A percentile compares a stretch with the other conserved stretches of the same genome.
Conservation (phyloP, 768 basidiomycete genomes). For the Lactifluus echinatus region DNA sequence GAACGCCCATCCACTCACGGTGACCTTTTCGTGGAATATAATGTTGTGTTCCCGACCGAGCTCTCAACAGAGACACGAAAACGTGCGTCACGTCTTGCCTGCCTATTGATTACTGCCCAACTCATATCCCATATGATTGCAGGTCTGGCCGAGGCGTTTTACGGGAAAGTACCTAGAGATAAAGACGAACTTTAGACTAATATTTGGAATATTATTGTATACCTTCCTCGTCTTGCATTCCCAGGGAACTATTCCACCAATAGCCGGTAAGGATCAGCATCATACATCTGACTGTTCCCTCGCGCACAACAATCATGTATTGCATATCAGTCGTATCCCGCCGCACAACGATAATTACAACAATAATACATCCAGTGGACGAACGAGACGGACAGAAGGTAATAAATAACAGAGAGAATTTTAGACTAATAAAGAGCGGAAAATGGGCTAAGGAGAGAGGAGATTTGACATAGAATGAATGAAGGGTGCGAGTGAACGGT, state of each 20-base stretch:
- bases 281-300: background rate
- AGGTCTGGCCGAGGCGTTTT: conserved; percentile 21
- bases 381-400: conserved; percentile 12
- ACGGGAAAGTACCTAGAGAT: conserved; percentile 18
- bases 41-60: conserved; percentile 75
- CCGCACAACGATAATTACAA: conserved; percentile 19
- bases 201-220: conserved; percentile 12
- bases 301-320: conserved; percentile 16
- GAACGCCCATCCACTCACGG: conserved; percentile 48
- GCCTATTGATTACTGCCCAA: background rate
- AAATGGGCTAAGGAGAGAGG: background rate
- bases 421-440: conserved; percentile 13
- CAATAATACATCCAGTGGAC: conserved; percentile 22
- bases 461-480: conserved; percentile 1
- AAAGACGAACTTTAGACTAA: conserved; percentile 20
- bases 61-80: conserved; percentile 56
- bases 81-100: conserved; percentile 46
- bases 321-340: conserved; percentile 15
- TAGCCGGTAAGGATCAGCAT: background rate
- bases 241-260: background rate
- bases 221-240: background rate
- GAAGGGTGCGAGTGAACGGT: conserved; percentile 1
- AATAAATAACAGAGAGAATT: conserved; percentile 4
- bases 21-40: conserved; percentile 89
- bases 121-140: background rate